Evolutionary conservation across 352 stramenopile species (phyloP), one percentile per base, ranked within the genome.

Genomic region (Detonula confervacea): DNA sequence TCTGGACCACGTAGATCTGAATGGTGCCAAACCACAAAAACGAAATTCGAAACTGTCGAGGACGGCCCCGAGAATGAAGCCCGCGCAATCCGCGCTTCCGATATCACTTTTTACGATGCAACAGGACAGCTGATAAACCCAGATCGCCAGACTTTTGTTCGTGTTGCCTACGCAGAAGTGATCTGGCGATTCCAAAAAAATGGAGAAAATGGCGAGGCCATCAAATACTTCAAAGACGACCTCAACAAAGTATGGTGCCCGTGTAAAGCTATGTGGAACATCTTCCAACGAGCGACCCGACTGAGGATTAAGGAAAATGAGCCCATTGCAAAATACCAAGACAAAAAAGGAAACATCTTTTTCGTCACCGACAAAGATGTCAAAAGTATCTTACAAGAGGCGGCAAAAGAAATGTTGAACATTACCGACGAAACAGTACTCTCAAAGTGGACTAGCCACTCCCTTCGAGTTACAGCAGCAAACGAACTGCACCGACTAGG

Each of bases 1-100:
- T 20, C 16, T 2, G 55, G 63, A 2, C 54, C 49, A 63, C 55
- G 56, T 0, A 2, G 47, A 18, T 8, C 8, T 0, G 73, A 81
- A 66, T 81, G 65, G 55, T 67, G 39, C 33, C 73, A 81, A 52
- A 65, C 25, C 9, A 63, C 42, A 7, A 20, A 77, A 33, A 70
- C 27, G 0, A 54, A 54, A n/a, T 62, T 51, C 30, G 46, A 77
- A n/a, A 27, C 11, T n/a, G 39, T 54, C 16, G 25, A 59, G 22
- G 29, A 62, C 14, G 22, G 33, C 44, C 18, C 11, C 9, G 52
- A 4, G n/a, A 8, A 52, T 3, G 37, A 35, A 30, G 35, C 24
- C 7, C 16, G 0, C 39, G 35, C 27, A 0, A 25, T 44, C 29
- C 25, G 14, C 14, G 4, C 25, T 18, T n/a, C 7, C 6, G 66